A percentile compares a stretch with the other conserved stretches of the same genome.
Conservation (phyloP, 2,329 filamentous ascomycete species). For the Alternaria ventricosa region DNA sequence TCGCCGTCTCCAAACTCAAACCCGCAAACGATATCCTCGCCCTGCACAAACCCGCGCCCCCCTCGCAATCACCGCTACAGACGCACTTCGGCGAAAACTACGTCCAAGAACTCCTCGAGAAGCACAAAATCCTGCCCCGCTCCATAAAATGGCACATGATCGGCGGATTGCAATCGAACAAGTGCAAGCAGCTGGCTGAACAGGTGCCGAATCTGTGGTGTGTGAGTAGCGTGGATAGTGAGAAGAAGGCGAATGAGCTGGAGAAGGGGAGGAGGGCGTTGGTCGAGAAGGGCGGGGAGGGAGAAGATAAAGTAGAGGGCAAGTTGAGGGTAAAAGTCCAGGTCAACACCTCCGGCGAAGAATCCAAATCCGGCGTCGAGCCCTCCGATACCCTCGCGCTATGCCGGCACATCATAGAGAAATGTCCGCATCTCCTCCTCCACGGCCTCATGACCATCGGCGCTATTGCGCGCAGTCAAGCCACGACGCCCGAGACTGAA, state of each 20-base stretch:
- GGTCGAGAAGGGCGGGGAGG: constrained; percentile 30
- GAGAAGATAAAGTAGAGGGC: constrained; percentile 30
- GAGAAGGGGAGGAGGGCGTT: constrained; percentile 75
- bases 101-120: constrained; percentile 78
- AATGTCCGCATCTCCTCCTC: constrained; percentile 76
- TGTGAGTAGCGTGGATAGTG: constrained; percentile 86
- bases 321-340: constrained; percentile 82
- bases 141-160: constrained; percentile 95
- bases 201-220: constrained; percentile 88
- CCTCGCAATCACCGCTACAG: constrained; percentile 51
- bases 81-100: constrained; percentile 97
- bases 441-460: constrained; percentile 97
- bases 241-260: constrained; percentile 85
- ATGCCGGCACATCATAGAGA: constrained; percentile 71
- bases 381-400: constrained; percentile 70
- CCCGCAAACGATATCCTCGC: constrained; percentile 89
- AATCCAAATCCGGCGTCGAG: constrained; percentile 79
- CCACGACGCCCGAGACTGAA: constrained; percentile 72
- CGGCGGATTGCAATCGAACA: constrained; percentile 89
- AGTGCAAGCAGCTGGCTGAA: constrained; percentile 83
- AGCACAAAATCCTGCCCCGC: constrained; percentile 77
- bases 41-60: constrained; percentile 66
- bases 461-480: constrained; percentile 83
- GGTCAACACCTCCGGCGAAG: constrained; percentile 92
- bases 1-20: constrained; percentile 96